phyloP scores from a whole-genome alignment of 1,284 basidiomycete species.

The Ustilago bromivora region DNA sequence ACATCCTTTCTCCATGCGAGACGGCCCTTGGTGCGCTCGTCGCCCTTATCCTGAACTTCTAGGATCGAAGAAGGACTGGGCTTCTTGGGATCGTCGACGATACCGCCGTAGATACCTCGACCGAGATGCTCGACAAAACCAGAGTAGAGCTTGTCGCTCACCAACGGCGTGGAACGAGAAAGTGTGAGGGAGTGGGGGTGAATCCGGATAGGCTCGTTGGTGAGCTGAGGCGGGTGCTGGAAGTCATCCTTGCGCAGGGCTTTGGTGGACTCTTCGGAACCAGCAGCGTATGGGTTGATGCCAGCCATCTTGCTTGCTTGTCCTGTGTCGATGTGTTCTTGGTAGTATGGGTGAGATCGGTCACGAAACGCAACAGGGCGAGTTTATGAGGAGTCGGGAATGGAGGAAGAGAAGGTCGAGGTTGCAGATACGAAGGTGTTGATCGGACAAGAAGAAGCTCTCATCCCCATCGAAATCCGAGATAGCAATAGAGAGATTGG shows the following conservation, averaged over 20 bases:
- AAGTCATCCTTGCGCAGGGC: slow-evolving; percentile 13
- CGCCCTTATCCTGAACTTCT: slow-evolving; percentile 54
- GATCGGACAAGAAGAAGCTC: not conserved
- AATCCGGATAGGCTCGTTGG: slow-evolving; percentile 27
- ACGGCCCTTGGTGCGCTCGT: slow-evolving; percentile 59
- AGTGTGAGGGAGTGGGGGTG: slow-evolving; percentile 34
- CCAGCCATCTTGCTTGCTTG: slow-evolving; percentile 26
- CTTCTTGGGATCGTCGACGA: slow-evolving; percentile 72
- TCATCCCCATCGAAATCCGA: not conserved
- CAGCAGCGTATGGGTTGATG: slow-evolving; percentile 37
- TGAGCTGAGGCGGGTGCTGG: slow-evolving; percentile 23
- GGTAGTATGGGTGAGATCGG: not conserved
- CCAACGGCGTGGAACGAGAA: slow-evolving; percentile 25
- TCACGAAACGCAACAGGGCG: not conserved
- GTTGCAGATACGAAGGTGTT: not conserved
- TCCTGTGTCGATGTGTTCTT: not conserved
- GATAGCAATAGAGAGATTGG: not conserved
- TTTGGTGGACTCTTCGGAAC: slow-evolving; percentile 7
- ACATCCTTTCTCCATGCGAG: slow-evolving; percentile 76
- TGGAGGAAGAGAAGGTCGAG: slow-evolving; percentile 1
- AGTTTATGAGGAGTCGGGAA: not conserved
- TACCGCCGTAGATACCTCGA: slow-evolving; percentile 77
- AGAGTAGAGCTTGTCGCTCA: slow-evolving; percentile 52
- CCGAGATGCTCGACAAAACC: slow-evolving; percentile 65
- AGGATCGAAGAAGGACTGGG: slow-evolving; percentile 69